Evolutionary conservation across 768 basidiomycete genomes (phyloP).

Genomic region (Lactifluus subvellereus): DNA sequence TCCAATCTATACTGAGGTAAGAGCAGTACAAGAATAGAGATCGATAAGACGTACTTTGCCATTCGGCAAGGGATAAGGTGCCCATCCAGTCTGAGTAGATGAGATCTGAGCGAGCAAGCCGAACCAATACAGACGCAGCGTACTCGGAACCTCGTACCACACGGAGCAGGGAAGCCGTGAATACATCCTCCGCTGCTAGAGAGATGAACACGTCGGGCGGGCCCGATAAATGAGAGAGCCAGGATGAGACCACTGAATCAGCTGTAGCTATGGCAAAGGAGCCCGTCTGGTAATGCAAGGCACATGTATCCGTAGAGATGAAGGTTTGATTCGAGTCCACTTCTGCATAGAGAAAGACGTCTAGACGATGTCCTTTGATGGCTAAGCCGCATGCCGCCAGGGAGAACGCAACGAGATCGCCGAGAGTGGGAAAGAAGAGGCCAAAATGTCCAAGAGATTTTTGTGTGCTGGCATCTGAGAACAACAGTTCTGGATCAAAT

Average conservation of each 20-base stretch:
- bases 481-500: background rate
- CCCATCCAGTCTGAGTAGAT: conserved; percentile 56
- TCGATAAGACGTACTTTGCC: conserved; percentile 42
- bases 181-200: conserved; percentile 7
- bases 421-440: conserved; percentile 14
- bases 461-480: background rate
- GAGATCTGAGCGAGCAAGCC: conserved; percentile 46
- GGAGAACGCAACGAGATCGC: conserved; percentile 21
- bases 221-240: conserved; percentile 24
- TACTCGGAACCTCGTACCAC: background rate
- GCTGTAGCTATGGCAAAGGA: background rate
- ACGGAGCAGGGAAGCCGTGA: conserved; percentile 2
- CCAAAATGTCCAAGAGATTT: conserved; percentile 9
- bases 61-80: conserved; percentile 49
- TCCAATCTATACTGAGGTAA: conserved; percentile 54
- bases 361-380: conserved; percentile 12
- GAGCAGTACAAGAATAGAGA: conserved; percentile 12
- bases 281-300: conserved; percentile 4
- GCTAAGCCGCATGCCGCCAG: conserved; percentile 18
- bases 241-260: conserved; percentile 15
- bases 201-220: conserved; percentile 22
- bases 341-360: conserved; percentile 21
- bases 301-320: conserved; percentile 15
- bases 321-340: conserved; percentile 1
- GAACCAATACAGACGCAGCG: conserved; percentile 33